phyloP scores from a whole-genome alignment of 257 asterid species.

The Euphrasia confusa region DNA sequence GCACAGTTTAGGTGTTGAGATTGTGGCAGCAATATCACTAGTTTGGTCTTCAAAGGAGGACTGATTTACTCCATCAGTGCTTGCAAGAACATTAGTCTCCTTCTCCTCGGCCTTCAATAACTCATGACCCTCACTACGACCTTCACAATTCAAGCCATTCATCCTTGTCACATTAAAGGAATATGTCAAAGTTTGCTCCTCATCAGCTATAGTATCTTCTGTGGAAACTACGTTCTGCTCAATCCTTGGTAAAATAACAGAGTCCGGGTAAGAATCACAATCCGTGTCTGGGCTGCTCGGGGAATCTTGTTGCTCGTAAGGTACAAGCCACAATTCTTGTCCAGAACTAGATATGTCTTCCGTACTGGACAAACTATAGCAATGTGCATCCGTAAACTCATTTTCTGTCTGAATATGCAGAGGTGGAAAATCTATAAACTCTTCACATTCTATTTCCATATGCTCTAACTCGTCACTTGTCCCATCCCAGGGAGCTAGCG shows the following conservation, averaged over 20 bases:
- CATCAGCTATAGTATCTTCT: conserved; percentile 28
- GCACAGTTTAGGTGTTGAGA: conserved; percentile 28
- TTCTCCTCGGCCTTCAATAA: conserved; percentile 1
- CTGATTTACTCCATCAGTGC: conserved; percentile 23
- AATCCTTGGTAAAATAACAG: conserved; percentile 24
- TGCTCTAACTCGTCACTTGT: conserved; percentile 24
- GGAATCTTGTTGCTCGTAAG: conserved; percentile 31
- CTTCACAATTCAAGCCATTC: conserved; percentile 26
- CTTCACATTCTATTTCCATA: conserved; percentile 27
- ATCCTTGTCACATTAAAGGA: conserved; percentile 20
- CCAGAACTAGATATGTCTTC: conserved; percentile 32
- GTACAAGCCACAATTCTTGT: conserved; percentile 31
- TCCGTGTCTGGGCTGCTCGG: conserved; percentile 26
- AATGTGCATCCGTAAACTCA: conserved; percentile 11
- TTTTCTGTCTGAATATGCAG: conserved; percentile 26
- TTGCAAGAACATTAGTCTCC: conserved; percentile 22
- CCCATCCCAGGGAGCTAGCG: conserved; percentile 27
- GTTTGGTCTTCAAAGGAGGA: conserved; percentile 26
- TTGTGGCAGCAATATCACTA: conserved; percentile 19
- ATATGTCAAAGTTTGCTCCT: conserved; percentile 30
- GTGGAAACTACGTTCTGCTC: conserved; percentile 26
- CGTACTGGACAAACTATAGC: conserved; percentile 23
- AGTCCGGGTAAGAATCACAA: conserved; percentile 23
- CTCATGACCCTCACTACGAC: conserved; percentile 29
- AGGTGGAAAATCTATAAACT: conserved; percentile 30